Evolutionary conservation across 768 basidiomycete species (phyloP), one percentile per base, ranked within the genome.

Genomic region (Hygrophoropsis aurantiaca): DNA sequence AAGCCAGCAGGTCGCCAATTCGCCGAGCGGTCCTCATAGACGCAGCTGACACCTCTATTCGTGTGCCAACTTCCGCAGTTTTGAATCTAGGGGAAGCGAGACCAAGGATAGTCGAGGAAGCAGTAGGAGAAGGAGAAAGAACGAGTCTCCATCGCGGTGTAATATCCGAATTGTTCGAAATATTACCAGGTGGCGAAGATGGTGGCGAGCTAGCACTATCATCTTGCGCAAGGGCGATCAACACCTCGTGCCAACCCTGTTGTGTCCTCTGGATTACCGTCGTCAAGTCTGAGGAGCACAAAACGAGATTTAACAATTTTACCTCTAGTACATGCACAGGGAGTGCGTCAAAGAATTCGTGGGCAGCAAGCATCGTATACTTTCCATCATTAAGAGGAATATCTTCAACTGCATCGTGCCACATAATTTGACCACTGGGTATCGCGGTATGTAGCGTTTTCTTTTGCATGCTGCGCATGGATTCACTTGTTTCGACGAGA

Each of bases 311-410:
- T 13, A 13, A 4, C n/a, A 13, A n/a, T 13, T 74, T 10, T 53
- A 92, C 94, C 74, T 95, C 84, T 30, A 98, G 70, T 30, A 94
- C 72, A 64, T 97, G 90, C 39, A 97, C 84, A 0, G 97, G 95
- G 36, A 99, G 74, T 0, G 94, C 94, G 62, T 98, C 97, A 52
- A 99, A 98, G 69, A 98, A 95, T 60, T 98, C 97, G 65, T 99
- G 94, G 0, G 97, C 97, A 13, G 97, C 70, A 19, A 97, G 64
- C 73, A 97, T 82, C 0, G 93, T 94, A 64, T 84, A 97, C 41
- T 65, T 61, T 9, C 72, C 68, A 15, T 73, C 56, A 50, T 72
- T 70, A 3, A 60, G 67, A 0, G 76, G 66, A 1, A 99, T 67
- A 15, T 91, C 82, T 32, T 86, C 80, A 15, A 97, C 67, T 0